These are phyloP conservation scores for Pleodorina starrii DNA, from an alignment of 139 green algal genomes.

Conservation along the genomic window DNA sequence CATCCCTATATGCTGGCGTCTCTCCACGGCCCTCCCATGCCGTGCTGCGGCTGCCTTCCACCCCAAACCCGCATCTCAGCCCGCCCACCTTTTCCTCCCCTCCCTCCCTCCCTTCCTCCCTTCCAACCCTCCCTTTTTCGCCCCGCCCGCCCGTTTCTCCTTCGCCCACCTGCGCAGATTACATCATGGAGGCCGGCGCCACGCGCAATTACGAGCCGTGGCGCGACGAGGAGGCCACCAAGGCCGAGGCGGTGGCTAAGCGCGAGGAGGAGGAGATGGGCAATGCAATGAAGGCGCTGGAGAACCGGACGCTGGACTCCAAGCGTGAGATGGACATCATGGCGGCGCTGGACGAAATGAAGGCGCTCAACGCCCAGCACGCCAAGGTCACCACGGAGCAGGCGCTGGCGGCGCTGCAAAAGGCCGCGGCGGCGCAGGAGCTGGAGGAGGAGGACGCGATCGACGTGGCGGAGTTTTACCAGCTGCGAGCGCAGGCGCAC, in stretches of 20 bases:
- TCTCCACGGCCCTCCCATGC: too few species aligned
- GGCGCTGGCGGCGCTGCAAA: conserved; percentile 74
- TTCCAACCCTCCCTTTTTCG: too few species aligned
- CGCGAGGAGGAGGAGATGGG: conserved; percentile 94
- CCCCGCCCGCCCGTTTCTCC: not conserved
- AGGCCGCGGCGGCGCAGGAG: conserved; percentile 58
- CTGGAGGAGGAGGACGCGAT: conserved; percentile 78
- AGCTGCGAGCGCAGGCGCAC: conserved; percentile 65
- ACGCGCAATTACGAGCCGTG: conserved; percentile 97
- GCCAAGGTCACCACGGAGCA: conserved; percentile 71
- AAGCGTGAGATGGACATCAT: conserved; percentile 98
- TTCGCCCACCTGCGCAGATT: conserved; percentile 76
- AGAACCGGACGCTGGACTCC: conserved; percentile 94
- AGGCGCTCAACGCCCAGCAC: conserved; percentile 77
- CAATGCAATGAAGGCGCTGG: conserved; percentile 97
- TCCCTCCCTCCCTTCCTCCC: too few species aligned
- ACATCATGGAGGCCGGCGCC: conserved; percentile 94
- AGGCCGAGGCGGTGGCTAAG: conserved; percentile 63
- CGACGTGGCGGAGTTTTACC: conserved; percentile 78
- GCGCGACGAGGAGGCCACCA: conserved; percentile 75
- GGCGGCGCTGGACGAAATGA: conserved; percentile 95
- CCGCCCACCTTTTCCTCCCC: too few species aligned
- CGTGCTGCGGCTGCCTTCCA: too few species aligned
- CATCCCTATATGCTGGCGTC: too few species aligned
- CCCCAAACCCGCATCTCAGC: too few species aligned